phyloP scores from a whole-genome alignment of 768 basidiomycete species.

The Termitomyces heimii region DNA sequence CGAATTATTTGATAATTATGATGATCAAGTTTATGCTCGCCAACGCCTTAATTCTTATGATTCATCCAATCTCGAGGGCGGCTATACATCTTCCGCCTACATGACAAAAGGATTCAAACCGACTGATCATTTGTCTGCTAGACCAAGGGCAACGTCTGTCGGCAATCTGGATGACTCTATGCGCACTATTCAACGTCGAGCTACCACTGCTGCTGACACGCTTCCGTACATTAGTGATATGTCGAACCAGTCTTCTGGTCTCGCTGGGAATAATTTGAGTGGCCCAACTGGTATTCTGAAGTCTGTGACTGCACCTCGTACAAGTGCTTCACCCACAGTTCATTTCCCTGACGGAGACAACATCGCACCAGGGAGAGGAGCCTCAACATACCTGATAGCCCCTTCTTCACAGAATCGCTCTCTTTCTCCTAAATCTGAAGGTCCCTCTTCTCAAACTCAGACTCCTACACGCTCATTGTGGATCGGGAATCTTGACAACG shows the following conservation, averaged over 20 bases:
- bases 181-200: constrained; percentile 63
- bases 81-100: constrained; percentile 51
- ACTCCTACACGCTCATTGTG: constrained; percentile 94
- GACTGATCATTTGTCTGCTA: constrained; percentile 58
- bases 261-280: constrained; percentile 30
- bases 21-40: constrained; percentile 42
- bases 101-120: constrained; percentile 72
- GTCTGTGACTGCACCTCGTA: constrained; percentile 37
- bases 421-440: constrained; percentile 80
- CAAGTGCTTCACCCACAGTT: constrained; percentile 44
- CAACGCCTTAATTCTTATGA: constrained; percentile 65
- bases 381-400: constrained; percentile 62
- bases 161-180: constrained; percentile 79
- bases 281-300: constrained; percentile 54
- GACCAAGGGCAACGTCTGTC: constrained; percentile 86
- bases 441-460: constrained; percentile 69
- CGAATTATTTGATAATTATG: constrained; percentile 60
- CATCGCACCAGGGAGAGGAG: constrained; percentile 37
- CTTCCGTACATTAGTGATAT: constrained; percentile 58
- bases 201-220: constrained; percentile 47
- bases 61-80: constrained; percentile 40
- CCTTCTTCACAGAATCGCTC: constrained; percentile 66
- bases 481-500: constrained; percentile 97
- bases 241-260: constrained; percentile 33
- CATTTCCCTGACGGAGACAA: constrained; percentile 67